Conservation (phyloP, 495 filamentous ascomycete genomes). For the Xylaria nigripes region DNA sequence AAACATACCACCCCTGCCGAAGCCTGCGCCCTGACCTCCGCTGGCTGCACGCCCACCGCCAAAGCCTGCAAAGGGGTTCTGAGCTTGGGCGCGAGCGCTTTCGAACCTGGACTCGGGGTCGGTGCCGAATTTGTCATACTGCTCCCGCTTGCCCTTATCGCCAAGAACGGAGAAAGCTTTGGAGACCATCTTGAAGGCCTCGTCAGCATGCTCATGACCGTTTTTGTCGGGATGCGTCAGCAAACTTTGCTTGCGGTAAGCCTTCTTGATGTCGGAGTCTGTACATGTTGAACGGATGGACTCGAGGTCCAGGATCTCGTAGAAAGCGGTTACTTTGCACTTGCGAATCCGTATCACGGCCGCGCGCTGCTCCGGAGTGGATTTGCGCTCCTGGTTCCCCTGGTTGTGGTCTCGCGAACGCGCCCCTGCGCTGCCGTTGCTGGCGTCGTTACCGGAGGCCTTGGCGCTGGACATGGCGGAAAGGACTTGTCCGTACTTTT, state of each 20-base stretch:
- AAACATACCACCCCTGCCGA: slow-evolving; percentile 56
- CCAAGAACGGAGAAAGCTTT: slow-evolving; percentile 89
- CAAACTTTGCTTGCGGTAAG: slow-evolving; percentile 83
- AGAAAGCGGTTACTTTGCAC: slow-evolving; percentile 81
- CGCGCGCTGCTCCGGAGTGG: slow-evolving; percentile 79
- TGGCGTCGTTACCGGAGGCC: slow-evolving; percentile 62
- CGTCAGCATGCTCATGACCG: slow-evolving; percentile 91
- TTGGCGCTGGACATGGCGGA: slow-evolving; percentile 65
- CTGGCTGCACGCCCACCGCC: slow-evolving; percentile 36
- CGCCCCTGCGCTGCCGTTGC: slow-evolving; percentile 46
- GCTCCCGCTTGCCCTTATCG: slow-evolving; percentile 82
- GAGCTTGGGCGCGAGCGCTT: slow-evolving; percentile 44
- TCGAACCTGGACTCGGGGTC: slow-evolving; percentile 85
- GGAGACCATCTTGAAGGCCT: slow-evolving; percentile 97
- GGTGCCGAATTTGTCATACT: slow-evolving; percentile 78
- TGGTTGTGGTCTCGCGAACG: slow-evolving; percentile 83
- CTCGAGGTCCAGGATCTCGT: slow-evolving; percentile 73
- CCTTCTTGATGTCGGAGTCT: slow-evolving; percentile 83
- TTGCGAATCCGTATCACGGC: slow-evolving; percentile 79
- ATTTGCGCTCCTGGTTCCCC: slow-evolving; percentile 84
- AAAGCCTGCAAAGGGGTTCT: slow-evolving; percentile 70
- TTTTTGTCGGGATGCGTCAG: slow-evolving; percentile 96
- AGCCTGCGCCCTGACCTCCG: slow-evolving; percentile 26
- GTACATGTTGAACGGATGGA: slow-evolving; percentile 52
- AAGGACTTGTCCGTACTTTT: not conserved